Conservation (phyloP, 2,329 filamentous ascomycete genomes). For the Pyrenochaeta sp. region DNA sequence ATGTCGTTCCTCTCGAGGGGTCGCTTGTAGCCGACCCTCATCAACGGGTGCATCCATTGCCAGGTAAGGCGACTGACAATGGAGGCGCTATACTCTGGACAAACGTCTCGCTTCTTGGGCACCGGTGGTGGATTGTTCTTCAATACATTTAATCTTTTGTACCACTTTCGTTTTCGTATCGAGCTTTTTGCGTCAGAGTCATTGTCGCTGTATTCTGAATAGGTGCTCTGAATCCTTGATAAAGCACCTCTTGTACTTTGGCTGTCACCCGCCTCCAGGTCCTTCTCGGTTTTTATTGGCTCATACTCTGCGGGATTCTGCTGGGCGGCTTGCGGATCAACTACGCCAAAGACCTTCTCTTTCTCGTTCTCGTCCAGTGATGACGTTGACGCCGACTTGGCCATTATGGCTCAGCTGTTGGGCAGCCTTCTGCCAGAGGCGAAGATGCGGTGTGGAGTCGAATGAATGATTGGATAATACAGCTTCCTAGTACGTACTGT, state of each 20-base stretch:
- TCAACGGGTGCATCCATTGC: slow-evolving; percentile 89
- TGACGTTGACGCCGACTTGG: slow-evolving; percentile 32
- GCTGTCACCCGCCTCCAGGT: slow-evolving; percentile 34
- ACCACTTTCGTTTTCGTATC: slow-evolving; percentile 63
- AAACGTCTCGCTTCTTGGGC: slow-evolving; percentile 63
- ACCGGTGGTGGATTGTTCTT: slow-evolving; percentile 64
- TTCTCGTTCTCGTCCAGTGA: slow-evolving; percentile 41
- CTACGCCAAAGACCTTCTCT: slow-evolving; percentile 49
- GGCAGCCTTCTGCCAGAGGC: slow-evolving; percentile 2
- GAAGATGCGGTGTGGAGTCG: slow-evolving; percentile 6
- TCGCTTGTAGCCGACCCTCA: slow-evolving; percentile 84
- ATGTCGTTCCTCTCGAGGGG: slow-evolving; percentile 85
- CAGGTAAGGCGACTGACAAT: slow-evolving; percentile 82
- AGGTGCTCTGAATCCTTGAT: slow-evolving; percentile 37
- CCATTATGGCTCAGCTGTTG: slow-evolving; percentile 10
- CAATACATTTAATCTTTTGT: slow-evolving; percentile 62
- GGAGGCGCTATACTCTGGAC: slow-evolving; percentile 74
- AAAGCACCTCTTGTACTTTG: slow-evolving; percentile 30
- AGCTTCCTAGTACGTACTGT: background rate
- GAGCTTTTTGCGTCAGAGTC: slow-evolving; percentile 38
- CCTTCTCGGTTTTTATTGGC: slow-evolving; percentile 51
- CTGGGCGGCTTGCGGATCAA: slow-evolving; percentile 46
- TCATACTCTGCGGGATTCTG: slow-evolving; percentile 48
- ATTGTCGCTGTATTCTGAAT: slow-evolving; percentile 41
- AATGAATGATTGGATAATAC: background rate